Evolutionary conservation across 257 asterid species (phyloP), one percentile per base, ranked within the genome.

Genomic region (Hygrophila difformis): DNA sequence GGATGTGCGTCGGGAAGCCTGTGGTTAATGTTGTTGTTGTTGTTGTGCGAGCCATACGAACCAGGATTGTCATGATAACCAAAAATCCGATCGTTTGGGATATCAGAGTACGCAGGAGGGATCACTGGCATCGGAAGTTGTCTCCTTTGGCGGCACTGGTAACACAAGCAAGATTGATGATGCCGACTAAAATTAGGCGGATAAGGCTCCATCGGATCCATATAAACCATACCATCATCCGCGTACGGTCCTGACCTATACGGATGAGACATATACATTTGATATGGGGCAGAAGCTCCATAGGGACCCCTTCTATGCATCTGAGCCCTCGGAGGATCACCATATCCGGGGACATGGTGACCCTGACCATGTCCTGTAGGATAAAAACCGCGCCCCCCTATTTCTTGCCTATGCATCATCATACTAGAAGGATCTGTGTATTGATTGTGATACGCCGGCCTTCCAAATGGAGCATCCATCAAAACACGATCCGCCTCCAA

Each of bases 131-230:
- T 22, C 18, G 47, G 53, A 56, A 46, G 53, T 49, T 51, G 87
- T 53, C 70, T 63, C 51, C 49, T 61, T 45, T 52, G 48, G 36
- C 42, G 69, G 75, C 97, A 87, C 16, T 72, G 73, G 59, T 76
- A 61, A 44, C 97, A 88, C 19, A 79, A 62, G 64, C 97, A 88
- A 38, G 93, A 84, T 3, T 80, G 76, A 58, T 75, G 87, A 55
- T 81, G 94, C 46, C 36, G 75, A 66, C 47, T 67, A 26, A 56
- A 35, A 42, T 60, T 58, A 55, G 61, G 73, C 23, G 57, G 65
- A 56, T 72, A 65, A 0, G 77, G 58, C 21, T 75, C 78, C 60
- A 53, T 42, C 12, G 55, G 34, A 37, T 72, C 82, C 72, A 46
- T 53, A 50, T 62, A 77, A 33, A 28, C 59, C 38, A 50, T 24